Conservation (phyloP, 169 alveolate species). For the Cytauxzoon felis region DNA sequence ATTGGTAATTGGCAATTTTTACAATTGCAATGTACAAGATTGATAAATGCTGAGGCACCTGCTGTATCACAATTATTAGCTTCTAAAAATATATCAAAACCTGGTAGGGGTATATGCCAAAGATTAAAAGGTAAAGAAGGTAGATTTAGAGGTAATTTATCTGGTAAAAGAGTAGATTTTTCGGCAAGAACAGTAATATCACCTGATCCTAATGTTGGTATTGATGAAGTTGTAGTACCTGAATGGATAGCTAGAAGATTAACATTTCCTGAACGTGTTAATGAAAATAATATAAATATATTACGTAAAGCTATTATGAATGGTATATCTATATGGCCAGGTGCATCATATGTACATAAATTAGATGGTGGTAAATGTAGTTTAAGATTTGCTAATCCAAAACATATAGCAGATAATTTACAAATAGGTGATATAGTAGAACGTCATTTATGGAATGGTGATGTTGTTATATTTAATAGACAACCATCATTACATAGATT, state of each 20-base stretch:
- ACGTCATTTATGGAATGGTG: conserved; percentile 96
- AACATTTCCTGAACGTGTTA: conserved; percentile 96
- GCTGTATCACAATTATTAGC: conserved; percentile 84
- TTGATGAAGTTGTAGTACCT: conserved; percentile 97
- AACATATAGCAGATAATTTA: conserved; percentile 72
- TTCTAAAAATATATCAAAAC: conserved; percentile 71
- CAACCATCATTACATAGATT: conserved; percentile 98
- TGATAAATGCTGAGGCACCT: conserved; percentile 90
- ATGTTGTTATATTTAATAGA: conserved; percentile 95
- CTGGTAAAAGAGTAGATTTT: conserved; percentile 99
- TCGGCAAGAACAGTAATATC: conserved; percentile 98
- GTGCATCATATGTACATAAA: conserved; percentile 89
- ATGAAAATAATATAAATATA: conserved; percentile 80
- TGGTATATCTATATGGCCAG: conserved; percentile 95
- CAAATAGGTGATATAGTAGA: conserved; percentile 95
- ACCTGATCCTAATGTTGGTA: conserved; percentile 98
- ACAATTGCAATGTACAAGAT: conserved; percentile 84
- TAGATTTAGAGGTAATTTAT: conserved; percentile 96
- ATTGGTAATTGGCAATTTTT: conserved; percentile 84
- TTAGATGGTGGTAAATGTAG: conserved; percentile 74
- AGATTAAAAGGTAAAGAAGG: conserved; percentile 90
- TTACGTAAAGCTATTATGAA: conserved; percentile 84
- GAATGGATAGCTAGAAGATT: conserved; percentile 92
- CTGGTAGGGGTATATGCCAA: conserved; percentile 80
- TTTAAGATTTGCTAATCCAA: conserved; percentile 82